A percentile compares a stretch with the other conserved stretches of the same genome.
Conservation (phyloP, 192 early-diverging fungal species). For the Phlyctochytrium arcticum region DNA sequence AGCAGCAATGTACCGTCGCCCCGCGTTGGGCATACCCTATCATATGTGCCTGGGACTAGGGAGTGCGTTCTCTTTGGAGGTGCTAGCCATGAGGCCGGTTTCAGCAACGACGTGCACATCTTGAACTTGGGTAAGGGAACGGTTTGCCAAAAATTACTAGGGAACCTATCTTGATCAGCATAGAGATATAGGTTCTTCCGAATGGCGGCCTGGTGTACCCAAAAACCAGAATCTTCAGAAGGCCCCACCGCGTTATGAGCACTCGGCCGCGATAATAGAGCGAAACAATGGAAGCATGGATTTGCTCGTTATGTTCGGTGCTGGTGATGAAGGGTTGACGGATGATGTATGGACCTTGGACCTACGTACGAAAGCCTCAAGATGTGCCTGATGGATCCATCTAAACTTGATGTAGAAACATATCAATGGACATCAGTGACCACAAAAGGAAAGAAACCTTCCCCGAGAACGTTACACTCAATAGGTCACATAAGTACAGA, state of each 20-base stretch:
- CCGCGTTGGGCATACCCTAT: constrained; percentile 29
- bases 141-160: too few relatives aligned
- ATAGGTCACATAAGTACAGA: constrained; percentile 6
- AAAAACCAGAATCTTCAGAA: not conserved
- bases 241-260: constrained; percentile 31
- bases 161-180: too few relatives aligned
- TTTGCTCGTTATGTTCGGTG: constrained; percentile 33
- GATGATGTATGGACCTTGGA: constrained; percentile 36
- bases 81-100: constrained; percentile 39
- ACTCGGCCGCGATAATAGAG: constrained; percentile 18
- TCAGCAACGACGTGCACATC: constrained; percentile 18
- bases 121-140: constrained; percentile 25
- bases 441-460: constrained; percentile 24
- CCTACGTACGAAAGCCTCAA: constrained; percentile 14
- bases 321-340: constrained; percentile 20
- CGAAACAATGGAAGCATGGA: not conserved
- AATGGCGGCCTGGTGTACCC: not conserved
- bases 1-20: constrained; percentile 25
- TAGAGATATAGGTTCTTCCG: too few relatives aligned
- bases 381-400: not conserved
- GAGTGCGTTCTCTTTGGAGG: constrained; percentile 35
- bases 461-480: constrained; percentile 26
- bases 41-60: not conserved
- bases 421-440: constrained; percentile 23
- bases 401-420: constrained; percentile 11